Percentiles rank a stretch among this genome's conserved stretches.
These are phyloP conservation scores for Coemansia sp. DNA, from an alignment of 192 early-diverging fungal genomes.

Conservation along the genomic window DNA sequence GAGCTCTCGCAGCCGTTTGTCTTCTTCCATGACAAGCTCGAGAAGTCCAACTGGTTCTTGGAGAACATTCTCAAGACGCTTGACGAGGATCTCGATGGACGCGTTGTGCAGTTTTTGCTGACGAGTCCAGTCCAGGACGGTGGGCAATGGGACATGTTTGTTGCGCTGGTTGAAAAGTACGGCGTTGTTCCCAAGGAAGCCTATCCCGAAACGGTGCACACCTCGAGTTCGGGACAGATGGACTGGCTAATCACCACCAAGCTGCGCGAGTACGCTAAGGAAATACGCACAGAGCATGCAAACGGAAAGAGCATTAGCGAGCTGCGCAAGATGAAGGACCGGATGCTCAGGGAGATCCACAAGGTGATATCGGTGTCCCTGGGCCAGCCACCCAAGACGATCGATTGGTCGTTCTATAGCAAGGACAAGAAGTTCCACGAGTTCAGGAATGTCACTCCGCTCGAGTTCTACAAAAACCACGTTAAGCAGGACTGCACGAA, in stretches of 20 bases:
- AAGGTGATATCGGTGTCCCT: slow-evolving; percentile 69
- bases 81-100: slow-evolving; percentile 63
- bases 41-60: slow-evolving; percentile 82
- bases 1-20: slow-evolving; percentile 77
- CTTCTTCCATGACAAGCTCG: slow-evolving; percentile 79
- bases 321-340: slow-evolving; percentile 58
- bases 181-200: slow-evolving; percentile 70
- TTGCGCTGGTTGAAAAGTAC: slow-evolving; percentile 75
- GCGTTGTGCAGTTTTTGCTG: slow-evolving; percentile 71
- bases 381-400: slow-evolving; percentile 66
- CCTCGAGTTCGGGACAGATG: slow-evolving; percentile 61
- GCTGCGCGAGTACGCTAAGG: slow-evolving; percentile 68
- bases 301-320: slow-evolving; percentile 42
- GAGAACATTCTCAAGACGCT: slow-evolving; percentile 71
- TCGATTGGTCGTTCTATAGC: slow-evolving; percentile 70
- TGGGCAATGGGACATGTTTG: slow-evolving; percentile 80
- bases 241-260: slow-evolving; percentile 65
- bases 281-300: slow-evolving; percentile 57
- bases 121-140: slow-evolving; percentile 69
- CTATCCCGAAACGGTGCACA: slow-evolving; percentile 68
- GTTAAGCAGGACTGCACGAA: slow-evolving; percentile 61
- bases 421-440: slow-evolving; percentile 70
- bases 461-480: slow-evolving; percentile 63
- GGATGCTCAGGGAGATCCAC: slow-evolving; percentile 69
- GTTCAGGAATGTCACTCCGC: slow-evolving; percentile 60